These are phyloP conservation scores for Opeltia flavorubescens DNA, from an alignment of 495 filamentous ascomycete genomes.

Conservation along the genomic window DNA sequence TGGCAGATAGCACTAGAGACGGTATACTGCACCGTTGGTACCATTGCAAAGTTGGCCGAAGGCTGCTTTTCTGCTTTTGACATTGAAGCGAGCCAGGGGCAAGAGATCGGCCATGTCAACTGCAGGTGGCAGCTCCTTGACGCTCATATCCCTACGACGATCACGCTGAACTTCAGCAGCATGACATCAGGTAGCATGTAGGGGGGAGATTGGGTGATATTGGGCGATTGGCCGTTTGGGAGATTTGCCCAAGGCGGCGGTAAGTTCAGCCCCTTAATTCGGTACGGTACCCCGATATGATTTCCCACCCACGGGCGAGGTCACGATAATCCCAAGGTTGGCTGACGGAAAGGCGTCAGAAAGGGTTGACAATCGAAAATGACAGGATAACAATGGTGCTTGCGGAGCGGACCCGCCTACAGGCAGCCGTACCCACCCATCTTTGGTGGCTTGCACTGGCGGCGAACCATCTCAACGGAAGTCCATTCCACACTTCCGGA, in stretches of 20 bases:
- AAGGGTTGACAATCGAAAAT: neutral
- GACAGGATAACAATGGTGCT: neutral
- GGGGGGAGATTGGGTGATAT: neutral
- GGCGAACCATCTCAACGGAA: neutral
- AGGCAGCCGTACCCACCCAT: neutral
- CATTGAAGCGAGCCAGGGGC: neutral
- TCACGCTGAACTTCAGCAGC: neutral
- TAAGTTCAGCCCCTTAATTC: neutral
- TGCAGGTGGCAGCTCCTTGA: neutral
- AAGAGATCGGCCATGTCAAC: too few species aligned
- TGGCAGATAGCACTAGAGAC: neutral
- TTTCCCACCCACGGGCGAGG: neutral
- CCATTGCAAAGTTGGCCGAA: too few species aligned
- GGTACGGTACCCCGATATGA: neutral
- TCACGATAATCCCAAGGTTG: neutral
- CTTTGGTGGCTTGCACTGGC: neutral
- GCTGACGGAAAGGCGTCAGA: neutral
- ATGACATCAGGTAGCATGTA: slow-evolving; percentile 1
- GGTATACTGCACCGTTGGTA: too few species aligned
- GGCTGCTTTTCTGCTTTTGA: too few species aligned
- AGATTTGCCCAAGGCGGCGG: neutral
- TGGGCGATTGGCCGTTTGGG: neutral
- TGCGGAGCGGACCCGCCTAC: neutral
- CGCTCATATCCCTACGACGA: neutral
- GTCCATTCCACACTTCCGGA: neutral